Base-by-base conservation (phyloP, 208 protist genomes). In the Trypanosoma avium region DNA sequence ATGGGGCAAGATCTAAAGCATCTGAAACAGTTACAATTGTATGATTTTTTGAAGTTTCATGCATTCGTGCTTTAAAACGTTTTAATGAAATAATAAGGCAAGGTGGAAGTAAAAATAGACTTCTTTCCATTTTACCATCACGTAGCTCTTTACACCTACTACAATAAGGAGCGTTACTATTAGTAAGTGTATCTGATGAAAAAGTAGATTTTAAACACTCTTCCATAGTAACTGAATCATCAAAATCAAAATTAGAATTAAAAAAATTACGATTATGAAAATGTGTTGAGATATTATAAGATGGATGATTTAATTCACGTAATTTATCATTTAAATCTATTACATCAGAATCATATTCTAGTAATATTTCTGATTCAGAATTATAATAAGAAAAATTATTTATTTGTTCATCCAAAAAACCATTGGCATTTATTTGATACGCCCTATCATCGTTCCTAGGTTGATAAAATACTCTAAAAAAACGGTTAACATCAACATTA, bases 51-150 rank as follows among this genome's bases (percentile, higher is more conserved):
- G 81, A 67, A 10, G 74, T 71, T 24, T 68, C 75, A 52, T 84
- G 77, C 60, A 86, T 64, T 2, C 43, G 32, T 67, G 84, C 75
- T 54, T 86, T 87, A 58, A 95, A 95, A 24, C 86, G 81, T 52
- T 91, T 88, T 43, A 95, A 78, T 24, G 73, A 85, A 35, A 95
- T 77, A 43, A 93, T 73, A 35, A 95, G 75, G 61, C 79, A 88
- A 10, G 74, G 81, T 10, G 89, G 86, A 9, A 93, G 70, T 15
- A 78, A 78, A 53, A 92, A 95, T 21, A 92, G 61, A 3, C 70
- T 81, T 9, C 82, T 69, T 36, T 84, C 68, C 63, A 88, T 69
- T 5, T 55, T 33, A 22, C 82, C 77, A 49, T 89, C 78, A 26
- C 78, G 74, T 26, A 84, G 79, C 42, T 61, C 72, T 49, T 85